These are phyloP conservation scores for Solanum chmielewskii DNA, from an alignment of 257 asterid genomes.

Conservation along the genomic window DNA sequence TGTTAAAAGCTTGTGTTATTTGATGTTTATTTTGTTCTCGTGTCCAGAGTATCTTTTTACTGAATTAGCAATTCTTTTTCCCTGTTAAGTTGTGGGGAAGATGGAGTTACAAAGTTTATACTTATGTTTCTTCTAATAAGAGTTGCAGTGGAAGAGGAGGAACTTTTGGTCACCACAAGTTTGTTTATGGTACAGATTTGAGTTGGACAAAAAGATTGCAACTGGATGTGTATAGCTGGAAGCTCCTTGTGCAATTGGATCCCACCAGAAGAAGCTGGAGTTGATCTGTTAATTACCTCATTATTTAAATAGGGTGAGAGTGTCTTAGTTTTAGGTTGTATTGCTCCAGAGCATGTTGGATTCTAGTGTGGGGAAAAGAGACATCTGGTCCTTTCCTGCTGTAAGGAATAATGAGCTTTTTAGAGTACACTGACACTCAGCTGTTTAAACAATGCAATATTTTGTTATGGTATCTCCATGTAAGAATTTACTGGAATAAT, in stretches of 20 bases:
- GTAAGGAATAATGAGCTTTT: constrained; percentile 7
- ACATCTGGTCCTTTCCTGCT: neutral
- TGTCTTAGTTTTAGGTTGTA: neutral
- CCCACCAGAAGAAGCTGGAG: constrained; percentile 1
- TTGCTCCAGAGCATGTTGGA: neutral
- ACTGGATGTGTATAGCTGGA: constrained; percentile 4
- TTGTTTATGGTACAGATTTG: constrained; percentile 25
- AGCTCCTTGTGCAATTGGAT: constrained; percentile 6
- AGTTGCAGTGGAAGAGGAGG: neutral
- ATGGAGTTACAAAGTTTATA: neutral
- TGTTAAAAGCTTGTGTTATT: neutral
- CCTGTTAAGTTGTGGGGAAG: neutral
- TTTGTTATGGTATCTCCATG: neutral
- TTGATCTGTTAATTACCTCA: neutral
- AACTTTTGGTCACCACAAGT: constrained; percentile 14
- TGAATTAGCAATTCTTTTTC: neutral
- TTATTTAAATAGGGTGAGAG: neutral
- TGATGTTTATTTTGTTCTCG: neutral
- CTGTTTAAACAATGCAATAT: neutral
- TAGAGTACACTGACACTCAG: neutral
- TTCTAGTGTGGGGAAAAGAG: neutral
- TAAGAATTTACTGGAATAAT: constrained; percentile 5
- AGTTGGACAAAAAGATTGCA: constrained; percentile 16
- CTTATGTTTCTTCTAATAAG: constrained; percentile 1
- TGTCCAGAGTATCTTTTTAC: neutral